Conservation (phyloP, 371 early-diverging fungal species). For the Coemansia linderi region DNA sequence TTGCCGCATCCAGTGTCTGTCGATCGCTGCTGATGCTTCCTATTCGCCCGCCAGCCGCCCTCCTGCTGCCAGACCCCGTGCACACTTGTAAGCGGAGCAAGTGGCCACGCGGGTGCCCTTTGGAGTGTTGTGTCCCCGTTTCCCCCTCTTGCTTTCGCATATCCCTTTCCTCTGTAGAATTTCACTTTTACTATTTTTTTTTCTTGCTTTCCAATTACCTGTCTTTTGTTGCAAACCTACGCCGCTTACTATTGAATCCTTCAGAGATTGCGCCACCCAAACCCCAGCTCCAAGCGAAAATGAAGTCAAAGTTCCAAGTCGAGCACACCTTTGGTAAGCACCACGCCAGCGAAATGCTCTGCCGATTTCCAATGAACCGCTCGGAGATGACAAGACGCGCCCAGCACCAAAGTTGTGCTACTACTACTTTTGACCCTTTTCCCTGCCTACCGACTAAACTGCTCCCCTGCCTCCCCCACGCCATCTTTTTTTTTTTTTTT, state of each 20-base stretch:
- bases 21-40: neutral
- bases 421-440: neutral
- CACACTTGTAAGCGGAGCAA: neutral
- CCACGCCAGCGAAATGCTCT: neutral
- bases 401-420: neutral
- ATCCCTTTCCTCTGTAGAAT: neutral
- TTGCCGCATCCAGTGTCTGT: neutral
- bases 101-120: constrained; percentile 6
- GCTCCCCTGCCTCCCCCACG: neutral
- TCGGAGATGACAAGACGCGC: neutral
- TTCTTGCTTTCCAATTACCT: neutral
- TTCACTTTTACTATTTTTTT: neutral
- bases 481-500: neutral
- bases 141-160: neutral
- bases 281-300: constrained; percentile 35
- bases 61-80: constrained; percentile 7
- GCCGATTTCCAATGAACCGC: constrained; percentile 6
- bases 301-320: constrained; percentile 94
- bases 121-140: neutral
- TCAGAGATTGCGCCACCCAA: neutral
- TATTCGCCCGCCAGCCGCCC: constrained; percentile 3
- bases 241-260: neutral
- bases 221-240: neutral
- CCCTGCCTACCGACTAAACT: neutral
- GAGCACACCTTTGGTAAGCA: constrained; percentile 91